Evolutionary conservation across 768 basidiomycete genomes (phyloP).

Genomic region (Fomitopsis pulvina): DNA sequence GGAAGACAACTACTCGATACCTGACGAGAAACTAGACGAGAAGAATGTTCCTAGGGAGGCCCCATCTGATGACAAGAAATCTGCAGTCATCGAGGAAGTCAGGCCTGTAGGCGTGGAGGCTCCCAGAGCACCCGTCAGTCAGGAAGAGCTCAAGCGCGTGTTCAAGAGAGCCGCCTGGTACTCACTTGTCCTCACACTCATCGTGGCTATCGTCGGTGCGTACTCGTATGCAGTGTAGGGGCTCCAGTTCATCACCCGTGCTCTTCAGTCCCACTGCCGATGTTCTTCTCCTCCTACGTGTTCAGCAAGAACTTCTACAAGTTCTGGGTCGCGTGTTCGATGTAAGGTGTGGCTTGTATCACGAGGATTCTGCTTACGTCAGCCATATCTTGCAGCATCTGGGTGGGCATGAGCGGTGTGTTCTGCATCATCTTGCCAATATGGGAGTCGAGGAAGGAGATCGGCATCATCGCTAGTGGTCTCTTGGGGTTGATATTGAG

Average conservation of each 20-base stretch:
- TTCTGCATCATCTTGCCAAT: conserved; percentile 26
- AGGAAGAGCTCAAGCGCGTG: conserved; percentile 15
- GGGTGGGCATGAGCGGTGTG: conserved; percentile 22
- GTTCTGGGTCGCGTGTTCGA: conserved; percentile 30
- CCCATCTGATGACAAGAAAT: not conserved
- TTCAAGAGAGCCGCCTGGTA: conserved; percentile 26
- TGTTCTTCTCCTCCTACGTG: conserved; percentile 31
- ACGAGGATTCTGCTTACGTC: not conserved
- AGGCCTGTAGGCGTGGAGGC: not conserved
- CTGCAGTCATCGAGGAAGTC: conserved; percentile 1
- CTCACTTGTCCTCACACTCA: conserved; percentile 20
- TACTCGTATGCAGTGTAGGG: not conserved
- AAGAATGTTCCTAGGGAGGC: not conserved
- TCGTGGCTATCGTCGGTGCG: conserved; percentile 24
- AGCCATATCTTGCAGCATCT: conserved; percentile 15
- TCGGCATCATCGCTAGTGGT: conserved; percentile 15
- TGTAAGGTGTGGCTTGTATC: conserved; percentile 14
- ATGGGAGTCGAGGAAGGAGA: conserved; percentile 24
- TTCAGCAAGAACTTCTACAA: conserved; percentile 27
- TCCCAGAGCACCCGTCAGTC: not conserved
- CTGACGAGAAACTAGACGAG: not conserved
- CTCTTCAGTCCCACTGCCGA: conserved; percentile 25
- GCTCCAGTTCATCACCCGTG: not conserved
- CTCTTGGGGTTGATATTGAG: not conserved
- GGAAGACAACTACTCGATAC: not conserved